Evolutionary conservation across 495 filamentous ascomycete genomes (phyloP).

Genomic region (Pyrenula massariospora): DNA sequence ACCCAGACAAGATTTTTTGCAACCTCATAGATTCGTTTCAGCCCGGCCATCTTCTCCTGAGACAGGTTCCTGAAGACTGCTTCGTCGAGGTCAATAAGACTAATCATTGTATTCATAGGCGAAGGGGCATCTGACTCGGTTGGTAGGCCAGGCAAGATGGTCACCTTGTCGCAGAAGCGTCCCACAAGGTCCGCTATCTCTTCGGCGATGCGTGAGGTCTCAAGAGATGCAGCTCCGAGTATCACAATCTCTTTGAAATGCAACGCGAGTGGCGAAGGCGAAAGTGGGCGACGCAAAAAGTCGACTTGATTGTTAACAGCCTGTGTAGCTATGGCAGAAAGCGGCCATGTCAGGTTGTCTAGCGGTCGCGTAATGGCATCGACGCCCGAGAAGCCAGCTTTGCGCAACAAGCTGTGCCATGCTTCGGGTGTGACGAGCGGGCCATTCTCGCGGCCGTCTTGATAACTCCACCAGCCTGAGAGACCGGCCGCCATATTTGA

Average conservation of each 20-base stretch:
- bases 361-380: conserved; percentile 21
- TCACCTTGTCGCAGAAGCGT: not conserved
- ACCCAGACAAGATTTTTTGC: conserved; percentile 22
- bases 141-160: not conserved
- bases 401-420: conserved; percentile 6
- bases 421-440: conserved; percentile 5
- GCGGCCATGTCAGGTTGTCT: conserved; percentile 12
- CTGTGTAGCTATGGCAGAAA: conserved; percentile 29
- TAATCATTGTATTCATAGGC: conserved; percentile 1
- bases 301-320: conserved; percentile 28
- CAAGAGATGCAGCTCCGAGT: not conserved
- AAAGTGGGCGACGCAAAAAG: conserved; percentile 17
- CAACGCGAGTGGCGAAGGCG: not conserved
- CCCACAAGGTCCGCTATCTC: not conserved
- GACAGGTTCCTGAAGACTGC: conserved; percentile 17
- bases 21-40: conserved; percentile 19
- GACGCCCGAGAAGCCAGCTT: conserved; percentile 21
- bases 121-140: not conserved
- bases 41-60: conserved; percentile 11
- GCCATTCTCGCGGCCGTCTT: not conserved
- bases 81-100: conserved; percentile 11
- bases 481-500: not conserved
- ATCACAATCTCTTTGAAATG: not conserved
- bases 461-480: conserved; percentile 12
- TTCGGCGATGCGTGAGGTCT: not conserved